A percentile compares a stretch with the other conserved stretches of the same genome.
These are phyloP conservation scores for Sugiyamaella mastotermitis DNA, from an alignment of 805 yeast genomes.

Conservation along the genomic window DNA sequence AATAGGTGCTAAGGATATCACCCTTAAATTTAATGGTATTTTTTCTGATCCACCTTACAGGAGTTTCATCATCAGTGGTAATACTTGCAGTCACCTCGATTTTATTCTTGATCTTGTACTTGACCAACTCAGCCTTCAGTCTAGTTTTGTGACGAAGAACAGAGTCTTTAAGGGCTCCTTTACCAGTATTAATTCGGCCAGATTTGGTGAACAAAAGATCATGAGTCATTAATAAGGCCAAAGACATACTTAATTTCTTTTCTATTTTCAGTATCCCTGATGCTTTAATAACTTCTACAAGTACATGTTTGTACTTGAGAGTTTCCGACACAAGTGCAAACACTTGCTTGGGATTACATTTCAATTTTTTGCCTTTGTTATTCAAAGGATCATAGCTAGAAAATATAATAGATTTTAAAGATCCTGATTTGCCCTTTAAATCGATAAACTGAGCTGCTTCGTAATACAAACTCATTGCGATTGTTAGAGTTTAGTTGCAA, in stretches of 20 bases:
- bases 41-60: constrained; percentile 46
- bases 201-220: constrained; percentile 70
- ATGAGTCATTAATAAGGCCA: constrained; percentile 62
- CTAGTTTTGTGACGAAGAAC: constrained; percentile 74
- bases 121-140: constrained; percentile 73
- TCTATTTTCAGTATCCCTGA: constrained; percentile 56
- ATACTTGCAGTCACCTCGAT: constrained; percentile 42
- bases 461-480: constrained; percentile 27
- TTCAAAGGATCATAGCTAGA: constrained; percentile 30
- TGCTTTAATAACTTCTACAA: constrained; percentile 56
- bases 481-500: not conserved
- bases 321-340: constrained; percentile 81
- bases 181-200: constrained; percentile 84
- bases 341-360: constrained; percentile 74
- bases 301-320: constrained; percentile 59
- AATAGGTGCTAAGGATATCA: constrained; percentile 32
- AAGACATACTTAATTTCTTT: constrained; percentile 37
- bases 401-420: constrained; percentile 49
- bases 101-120: constrained; percentile 66
- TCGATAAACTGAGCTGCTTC: constrained; percentile 40
- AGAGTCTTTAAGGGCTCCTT: constrained; percentile 78
- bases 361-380: constrained; percentile 35
- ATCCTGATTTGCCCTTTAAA: constrained; percentile 41
- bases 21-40: constrained; percentile 53
- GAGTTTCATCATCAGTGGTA: constrained; percentile 35